A percentile compares a stretch with the other conserved stretches of the same genome.
Conservation (phyloP, 192 early-diverging fungal species). For the Funneliformis geosporum region DNA sequence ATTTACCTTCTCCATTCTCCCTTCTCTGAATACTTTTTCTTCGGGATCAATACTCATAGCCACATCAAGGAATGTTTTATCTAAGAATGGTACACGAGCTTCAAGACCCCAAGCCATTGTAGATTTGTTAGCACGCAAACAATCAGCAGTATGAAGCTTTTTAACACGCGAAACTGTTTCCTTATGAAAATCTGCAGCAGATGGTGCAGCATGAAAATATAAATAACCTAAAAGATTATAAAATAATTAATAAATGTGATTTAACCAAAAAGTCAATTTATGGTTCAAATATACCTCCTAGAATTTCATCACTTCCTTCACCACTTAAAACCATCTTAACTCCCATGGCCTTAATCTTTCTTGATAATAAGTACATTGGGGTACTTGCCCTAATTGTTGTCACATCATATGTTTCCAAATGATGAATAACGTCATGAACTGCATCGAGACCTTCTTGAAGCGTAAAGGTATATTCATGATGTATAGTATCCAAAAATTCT, state of each 20-base stretch:
- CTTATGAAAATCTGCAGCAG: conserved; percentile 77
- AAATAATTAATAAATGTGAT: background rate
- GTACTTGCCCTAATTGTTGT: conserved; percentile 97
- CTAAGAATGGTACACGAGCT: conserved; percentile 97
- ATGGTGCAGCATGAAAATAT: conserved; percentile 95
- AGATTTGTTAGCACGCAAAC: conserved; percentile 97
- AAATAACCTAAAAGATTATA: conserved; percentile 72
- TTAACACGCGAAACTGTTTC: conserved; percentile 92
- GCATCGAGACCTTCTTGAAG: conserved; percentile 96
- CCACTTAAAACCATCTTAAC: conserved; percentile 99
- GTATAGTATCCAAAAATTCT: conserved; percentile 84
- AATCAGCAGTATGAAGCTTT: conserved; percentile 96
- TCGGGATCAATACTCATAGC: conserved; percentile 86
- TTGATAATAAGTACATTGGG: conserved; percentile 98
- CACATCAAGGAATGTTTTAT: conserved; percentile 89
- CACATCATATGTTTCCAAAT: conserved; percentile 99
- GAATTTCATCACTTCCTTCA: conserved; percentile 95
- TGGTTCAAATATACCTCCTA: conserved; percentile 54
- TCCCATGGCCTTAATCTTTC: conserved; percentile 97
- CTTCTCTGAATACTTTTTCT: conserved; percentile 78
- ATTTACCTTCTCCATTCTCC: conserved; percentile 79
- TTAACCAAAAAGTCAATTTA: background rate
- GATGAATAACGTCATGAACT: conserved; percentile 91
- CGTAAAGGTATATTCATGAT: conserved; percentile 97
- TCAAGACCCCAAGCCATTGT: conserved; percentile 99